A percentile compares a stretch with the other conserved stretches of the same genome.
These are phyloP conservation scores for Russula dissimulans DNA, from an alignment of 768 basidiomycete species.

Conservation along the genomic window DNA sequence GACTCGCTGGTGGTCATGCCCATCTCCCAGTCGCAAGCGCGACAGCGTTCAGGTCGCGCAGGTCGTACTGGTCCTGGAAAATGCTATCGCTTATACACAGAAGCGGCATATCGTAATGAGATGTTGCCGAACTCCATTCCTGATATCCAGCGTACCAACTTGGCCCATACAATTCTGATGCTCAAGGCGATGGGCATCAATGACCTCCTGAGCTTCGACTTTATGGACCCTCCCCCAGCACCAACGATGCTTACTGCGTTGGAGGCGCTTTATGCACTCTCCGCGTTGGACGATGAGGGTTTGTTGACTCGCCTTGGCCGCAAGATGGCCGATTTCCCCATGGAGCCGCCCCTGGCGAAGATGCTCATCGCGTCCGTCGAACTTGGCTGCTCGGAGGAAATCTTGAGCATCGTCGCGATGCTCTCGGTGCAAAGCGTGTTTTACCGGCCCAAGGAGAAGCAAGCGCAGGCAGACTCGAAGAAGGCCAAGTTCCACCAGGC, in stretches of 20 bases:
- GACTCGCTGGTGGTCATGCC: constrained; percentile 98
- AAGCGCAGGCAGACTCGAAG: constrained; percentile 97
- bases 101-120: constrained; percentile 96
- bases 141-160: constrained; percentile 93
- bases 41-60: constrained; percentile 91
- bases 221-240: constrained; percentile 98
- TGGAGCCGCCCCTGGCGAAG: constrained; percentile 93
- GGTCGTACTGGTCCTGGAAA: constrained; percentile 98
- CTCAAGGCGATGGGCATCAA: constrained; percentile 99
- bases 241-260: constrained; percentile 95
- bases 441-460: constrained; percentile 99
- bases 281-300: constrained; percentile 95
- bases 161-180: constrained; percentile 87
- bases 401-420: constrained; percentile 96
- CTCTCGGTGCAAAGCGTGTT: constrained; percentile 93
- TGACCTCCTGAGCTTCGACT: constrained; percentile 94
- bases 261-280: constrained; percentile 89
- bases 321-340: constrained; percentile 99
- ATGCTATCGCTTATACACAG: constrained; percentile 95
- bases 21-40: constrained; percentile 96
- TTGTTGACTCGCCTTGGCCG: constrained; percentile 87
- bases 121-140: constrained; percentile 98
- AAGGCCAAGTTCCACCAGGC: constrained; percentile 99
- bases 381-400: constrained; percentile 96
- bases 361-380: constrained; percentile 98